Evolutionary conservation across 345 rosid genomes (phyloP).

Genomic region (Pugionium dolabratum): DNA sequence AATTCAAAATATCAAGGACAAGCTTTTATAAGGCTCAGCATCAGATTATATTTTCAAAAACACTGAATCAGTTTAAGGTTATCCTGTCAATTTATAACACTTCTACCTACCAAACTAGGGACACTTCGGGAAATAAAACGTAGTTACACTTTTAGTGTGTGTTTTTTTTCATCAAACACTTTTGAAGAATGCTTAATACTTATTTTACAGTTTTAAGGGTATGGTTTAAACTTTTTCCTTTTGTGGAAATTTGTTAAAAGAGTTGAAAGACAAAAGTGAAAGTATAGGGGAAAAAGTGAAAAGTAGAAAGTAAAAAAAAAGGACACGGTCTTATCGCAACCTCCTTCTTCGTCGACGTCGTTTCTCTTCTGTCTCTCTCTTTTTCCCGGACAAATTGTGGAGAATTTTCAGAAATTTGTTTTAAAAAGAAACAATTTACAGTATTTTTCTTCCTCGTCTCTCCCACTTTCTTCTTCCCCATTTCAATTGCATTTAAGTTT

Average conservation of each 20-base stretch:
- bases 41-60: no score
- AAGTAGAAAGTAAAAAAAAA: slow-evolving; percentile 5
- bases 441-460: slow-evolving; percentile 15
- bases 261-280: slow-evolving; percentile 29
- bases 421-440: not conserved
- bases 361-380: slow-evolving; percentile 13
- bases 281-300: slow-evolving; percentile 19
- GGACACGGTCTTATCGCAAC: slow-evolving; percentile 3
- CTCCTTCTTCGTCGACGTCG: slow-evolving; percentile 24
- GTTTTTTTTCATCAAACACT: no score
- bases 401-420: slow-evolving; percentile 21
- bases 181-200: no score
- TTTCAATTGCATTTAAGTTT: slow-evolving; percentile 30
- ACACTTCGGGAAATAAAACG: not conserved
- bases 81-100: slow-evolving; percentile 14
- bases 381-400: slow-evolving; percentile 17
- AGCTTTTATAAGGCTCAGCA: no score
- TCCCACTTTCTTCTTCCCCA: slow-evolving; percentile 43
- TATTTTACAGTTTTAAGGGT: not conserved
- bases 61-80: not conserved
- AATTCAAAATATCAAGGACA: no score
- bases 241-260: slow-evolving; percentile 34
- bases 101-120: slow-evolving; percentile 15
- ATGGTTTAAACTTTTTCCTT: slow-evolving; percentile 10
- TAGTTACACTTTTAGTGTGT: no score